These are phyloP conservation scores for Aspergillus cristatus DNA, from an alignment of 495 filamentous ascomycete genomes.

Conservation along the genomic window DNA sequence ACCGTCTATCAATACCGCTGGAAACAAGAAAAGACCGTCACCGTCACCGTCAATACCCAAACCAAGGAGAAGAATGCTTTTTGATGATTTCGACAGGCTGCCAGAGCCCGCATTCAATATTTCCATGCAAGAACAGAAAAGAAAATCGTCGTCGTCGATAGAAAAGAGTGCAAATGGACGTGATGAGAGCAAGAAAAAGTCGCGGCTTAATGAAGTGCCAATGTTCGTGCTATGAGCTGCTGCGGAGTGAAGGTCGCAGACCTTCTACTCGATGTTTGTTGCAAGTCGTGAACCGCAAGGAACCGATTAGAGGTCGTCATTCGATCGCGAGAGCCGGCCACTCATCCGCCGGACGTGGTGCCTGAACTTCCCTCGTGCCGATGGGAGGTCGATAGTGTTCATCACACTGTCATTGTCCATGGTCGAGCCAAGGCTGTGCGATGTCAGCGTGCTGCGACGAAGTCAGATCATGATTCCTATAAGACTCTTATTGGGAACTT, in stretches of 20 bases:
- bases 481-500: no score
- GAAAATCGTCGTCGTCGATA: conserved; percentile 7
- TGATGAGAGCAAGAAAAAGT: conserved; percentile 14
- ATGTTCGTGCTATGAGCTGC: conserved; percentile 38
- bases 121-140: conserved; percentile 11
- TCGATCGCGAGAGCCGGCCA: conserved; percentile 15
- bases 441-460: conserved; percentile 29
- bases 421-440: conserved; percentile 24
- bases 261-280: no score
- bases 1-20: conserved; percentile 6
- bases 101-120: conserved; percentile 20
- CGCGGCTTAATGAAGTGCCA: conserved; percentile 36
- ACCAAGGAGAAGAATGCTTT: conserved; percentile 26
- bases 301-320: no score
- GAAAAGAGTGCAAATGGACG: conserved; percentile 4
- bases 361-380: conserved; percentile 24
- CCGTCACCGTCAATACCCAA: conserved; percentile 8
- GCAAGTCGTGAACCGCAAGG: no score
- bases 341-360: conserved; percentile 27
- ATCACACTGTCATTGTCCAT: conserved; percentile 24
- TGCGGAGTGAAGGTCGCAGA: no score
- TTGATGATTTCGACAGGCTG: conserved; percentile 37
- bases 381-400: conserved; percentile 18
- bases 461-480: conserved; percentile 22
- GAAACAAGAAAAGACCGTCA: conserved; percentile 1